phyloP scores from a whole-genome alignment of 116 monocot species.

The Cymodocea nodosa region DNA sequence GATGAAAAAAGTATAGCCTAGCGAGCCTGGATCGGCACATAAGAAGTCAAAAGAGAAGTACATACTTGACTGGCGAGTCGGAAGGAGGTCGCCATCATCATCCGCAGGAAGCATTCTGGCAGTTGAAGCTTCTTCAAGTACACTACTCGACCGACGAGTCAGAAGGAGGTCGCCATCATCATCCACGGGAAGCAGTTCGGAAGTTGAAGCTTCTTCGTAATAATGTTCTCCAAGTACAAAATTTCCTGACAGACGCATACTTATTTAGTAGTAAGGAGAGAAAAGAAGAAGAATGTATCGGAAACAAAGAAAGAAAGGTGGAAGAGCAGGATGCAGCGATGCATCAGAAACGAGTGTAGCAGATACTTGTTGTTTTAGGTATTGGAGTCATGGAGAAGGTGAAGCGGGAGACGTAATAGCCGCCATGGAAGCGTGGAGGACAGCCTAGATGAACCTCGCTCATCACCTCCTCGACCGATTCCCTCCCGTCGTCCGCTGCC shows the following conservation, averaged over 20 bases:
- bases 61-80: conserved; percentile 31
- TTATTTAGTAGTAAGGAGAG: not conserved
- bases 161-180: conserved; percentile 83
- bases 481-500: not conserved
- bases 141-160: conserved; percentile 23
- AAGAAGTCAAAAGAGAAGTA: not conserved
- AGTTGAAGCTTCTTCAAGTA: not conserved
- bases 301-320: not conserved
- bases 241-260: not conserved
- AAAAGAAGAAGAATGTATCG: not conserved
- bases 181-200: conserved; percentile 18
- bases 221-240: no score
- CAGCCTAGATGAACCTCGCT: conserved; percentile 82
- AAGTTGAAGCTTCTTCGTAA: not conserved
- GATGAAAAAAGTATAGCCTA: not conserved
- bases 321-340: not conserved
- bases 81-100: conserved; percentile 79
- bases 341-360: no score
- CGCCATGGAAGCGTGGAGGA: conserved; percentile 51
- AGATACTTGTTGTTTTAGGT: not conserved
- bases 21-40: no score
- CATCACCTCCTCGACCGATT: conserved; percentile 40
- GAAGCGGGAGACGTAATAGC: conserved; percentile 52
- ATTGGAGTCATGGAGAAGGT: conserved; percentile 43
- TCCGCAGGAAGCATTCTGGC: conserved; percentile 15